phyloP scores from a whole-genome alignment of 306 rosid species.

The Castanopsis chinensis region DNA sequence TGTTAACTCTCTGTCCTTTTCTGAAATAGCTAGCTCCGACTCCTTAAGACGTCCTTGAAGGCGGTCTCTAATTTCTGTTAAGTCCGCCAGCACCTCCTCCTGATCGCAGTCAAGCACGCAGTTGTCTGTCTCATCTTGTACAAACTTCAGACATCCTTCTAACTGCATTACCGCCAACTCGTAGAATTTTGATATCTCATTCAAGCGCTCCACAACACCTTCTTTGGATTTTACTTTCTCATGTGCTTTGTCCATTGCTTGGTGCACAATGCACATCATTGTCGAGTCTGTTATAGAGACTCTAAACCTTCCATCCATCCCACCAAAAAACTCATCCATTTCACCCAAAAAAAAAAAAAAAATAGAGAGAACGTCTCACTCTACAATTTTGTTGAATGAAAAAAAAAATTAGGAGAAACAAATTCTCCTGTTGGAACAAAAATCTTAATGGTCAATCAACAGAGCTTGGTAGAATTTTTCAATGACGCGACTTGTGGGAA shows the following conservation, averaged over 20 bases:
- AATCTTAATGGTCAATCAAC: background rate
- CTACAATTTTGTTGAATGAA: background rate
- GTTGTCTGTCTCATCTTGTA: constrained; percentile 50
- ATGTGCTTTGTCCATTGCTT: constrained; percentile 83
- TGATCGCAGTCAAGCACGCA: constrained; percentile 47
- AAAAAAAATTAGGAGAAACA: background rate
- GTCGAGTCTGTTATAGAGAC: constrained; percentile 76
- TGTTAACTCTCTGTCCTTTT: constrained; percentile 62
- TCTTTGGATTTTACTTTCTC: constrained; percentile 62
- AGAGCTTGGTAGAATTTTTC: background rate
- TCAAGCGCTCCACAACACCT: constrained; percentile 65
- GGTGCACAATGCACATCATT: constrained; percentile 80
- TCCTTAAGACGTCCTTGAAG: constrained; percentile 67
- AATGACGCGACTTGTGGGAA: background rate
- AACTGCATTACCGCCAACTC: constrained; percentile 87
- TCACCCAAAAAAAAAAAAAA: background rate
- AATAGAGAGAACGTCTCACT: background rate
- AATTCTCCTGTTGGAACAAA: background rate
- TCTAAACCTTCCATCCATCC: constrained; percentile 39
- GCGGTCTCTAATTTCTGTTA: constrained; percentile 62
- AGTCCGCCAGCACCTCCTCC: constrained; percentile 59
- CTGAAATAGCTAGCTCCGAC: constrained; percentile 57
- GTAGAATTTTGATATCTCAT: constrained; percentile 80
- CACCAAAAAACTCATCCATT: constrained; percentile 60
- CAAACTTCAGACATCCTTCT: constrained; percentile 78